Evolutionary conservation across 345 rosid genomes (phyloP).

Genomic region (Gossypium anomalum): DNA sequence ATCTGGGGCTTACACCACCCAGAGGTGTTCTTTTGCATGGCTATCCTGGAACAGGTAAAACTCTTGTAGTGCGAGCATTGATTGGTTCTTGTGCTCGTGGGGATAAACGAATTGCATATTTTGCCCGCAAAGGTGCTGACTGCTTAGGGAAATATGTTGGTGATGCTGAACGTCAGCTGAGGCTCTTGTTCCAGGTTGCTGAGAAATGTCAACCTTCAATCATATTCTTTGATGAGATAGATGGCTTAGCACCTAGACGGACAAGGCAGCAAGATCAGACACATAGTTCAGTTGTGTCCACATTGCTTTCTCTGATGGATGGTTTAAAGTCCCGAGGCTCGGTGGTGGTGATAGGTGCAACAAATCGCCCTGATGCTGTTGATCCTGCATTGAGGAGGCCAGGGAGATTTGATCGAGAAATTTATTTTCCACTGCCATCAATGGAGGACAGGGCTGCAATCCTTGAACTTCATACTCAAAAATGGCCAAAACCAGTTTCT

Average conservation of each 20-base stretch:
- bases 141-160: slow-evolving; percentile 99
- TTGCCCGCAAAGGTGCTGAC: slow-evolving; percentile 98
- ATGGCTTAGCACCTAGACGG: slow-evolving; percentile 89
- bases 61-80: slow-evolving; percentile 88
- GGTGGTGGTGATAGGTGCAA: slow-evolving; percentile 97
- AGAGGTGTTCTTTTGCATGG: slow-evolving; percentile 98
- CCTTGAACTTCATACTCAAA: slow-evolving; percentile 79
- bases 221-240: slow-evolving; percentile 97
- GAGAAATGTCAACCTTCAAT: slow-evolving; percentile 95
- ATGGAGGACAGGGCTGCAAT: slow-evolving; percentile 81
- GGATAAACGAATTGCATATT: slow-evolving; percentile 85
- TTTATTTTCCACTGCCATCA: slow-evolving; percentile 91
- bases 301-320: slow-evolving; percentile 90
- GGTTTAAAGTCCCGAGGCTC: slow-evolving; percentile 97
- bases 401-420: slow-evolving; percentile 95
- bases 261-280: slow-evolving; percentile 98
- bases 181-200: slow-evolving; percentile 98
- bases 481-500: slow-evolving; percentile 88
- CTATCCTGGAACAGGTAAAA: slow-evolving; percentile 98
- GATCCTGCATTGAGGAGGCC: slow-evolving; percentile 99
- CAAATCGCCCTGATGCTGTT: slow-evolving; percentile 96
- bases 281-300: slow-evolving; percentile 96
- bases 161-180: slow-evolving; percentile 97
- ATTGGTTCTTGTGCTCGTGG: slow-evolving; percentile 97
- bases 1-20: slow-evolving; percentile 90